These are phyloP conservation scores for Chalciporus sphaerocephalus DNA, from an alignment of 768 basidiomycete genomes.

Conservation along the genomic window DNA sequence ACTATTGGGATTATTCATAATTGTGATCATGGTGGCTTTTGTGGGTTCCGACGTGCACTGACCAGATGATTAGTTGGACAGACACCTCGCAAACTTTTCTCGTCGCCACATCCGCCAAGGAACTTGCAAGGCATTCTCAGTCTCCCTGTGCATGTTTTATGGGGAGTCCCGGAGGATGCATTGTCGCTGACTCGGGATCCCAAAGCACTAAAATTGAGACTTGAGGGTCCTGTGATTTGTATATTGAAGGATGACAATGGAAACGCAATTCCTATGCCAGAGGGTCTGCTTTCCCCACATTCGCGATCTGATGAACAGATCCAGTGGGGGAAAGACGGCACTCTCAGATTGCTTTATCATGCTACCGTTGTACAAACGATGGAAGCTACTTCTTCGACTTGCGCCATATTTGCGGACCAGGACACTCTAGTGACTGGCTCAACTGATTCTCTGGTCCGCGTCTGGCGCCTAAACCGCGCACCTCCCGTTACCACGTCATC, in stretches of 20 bases:
- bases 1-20: conserved; percentile 95
- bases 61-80: conserved; percentile 63
- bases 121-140: conserved; percentile 67
- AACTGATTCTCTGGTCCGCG: conserved; percentile 72
- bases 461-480: conserved; percentile 63
- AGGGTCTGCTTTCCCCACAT: conserved; percentile 55
- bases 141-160: conserved; percentile 64
- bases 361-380: conserved; percentile 71
- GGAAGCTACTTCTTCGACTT: conserved; percentile 67
- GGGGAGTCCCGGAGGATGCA: conserved; percentile 83
- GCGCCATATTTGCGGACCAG: conserved; percentile 74
- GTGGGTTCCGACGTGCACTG: neutral
- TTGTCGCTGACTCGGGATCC: conserved; percentile 58
- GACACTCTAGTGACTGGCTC: conserved; percentile 76
- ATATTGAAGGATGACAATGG: conserved; percentile 47
- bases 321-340: conserved; percentile 58
- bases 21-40: conserved; percentile 45
- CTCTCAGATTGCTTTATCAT: conserved; percentile 61
- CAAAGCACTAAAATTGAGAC: conserved; percentile 53
- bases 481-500: conserved; percentile 11
- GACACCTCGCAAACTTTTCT: conserved; percentile 85
- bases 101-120: conserved; percentile 66
- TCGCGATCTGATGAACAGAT: conserved; percentile 62
- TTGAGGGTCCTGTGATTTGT: conserved; percentile 31
- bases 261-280: conserved; percentile 56